phyloP scores from a whole-genome alignment of 106 monocot species.

The Apostasia shenzhenica region DNA sequence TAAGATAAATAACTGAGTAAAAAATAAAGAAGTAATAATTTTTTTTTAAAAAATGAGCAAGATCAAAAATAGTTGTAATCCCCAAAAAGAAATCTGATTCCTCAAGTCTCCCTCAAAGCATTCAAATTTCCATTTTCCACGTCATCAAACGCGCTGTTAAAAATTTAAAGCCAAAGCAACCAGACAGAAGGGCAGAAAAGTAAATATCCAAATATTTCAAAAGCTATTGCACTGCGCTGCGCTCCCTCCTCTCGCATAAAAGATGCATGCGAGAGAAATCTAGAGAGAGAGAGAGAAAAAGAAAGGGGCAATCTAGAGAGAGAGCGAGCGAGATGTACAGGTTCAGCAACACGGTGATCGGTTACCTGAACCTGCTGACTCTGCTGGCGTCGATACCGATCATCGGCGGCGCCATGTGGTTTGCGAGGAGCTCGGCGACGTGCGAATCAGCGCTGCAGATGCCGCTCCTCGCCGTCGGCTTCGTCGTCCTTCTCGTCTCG shows the following conservation, averaged over 20 bases:
- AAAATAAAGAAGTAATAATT: too few relatives aligned
- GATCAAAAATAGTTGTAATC: too few relatives aligned
- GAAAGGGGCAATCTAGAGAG: background rate
- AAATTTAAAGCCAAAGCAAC: too few relatives aligned
- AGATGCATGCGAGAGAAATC: background rate
- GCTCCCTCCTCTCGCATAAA: background rate
- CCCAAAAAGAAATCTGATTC: too few relatives aligned
- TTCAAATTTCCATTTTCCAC: too few relatives aligned
- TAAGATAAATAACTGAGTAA: too few relatives aligned
- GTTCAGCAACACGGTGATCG: slow-evolving; percentile 83
- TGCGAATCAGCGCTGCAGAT: slow-evolving; percentile 75
- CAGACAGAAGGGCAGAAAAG: too few relatives aligned
- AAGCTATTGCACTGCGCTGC: background rate
- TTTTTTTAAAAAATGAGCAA: too few relatives aligned
- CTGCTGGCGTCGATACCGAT: slow-evolving; percentile 79
- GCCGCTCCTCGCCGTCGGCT: slow-evolving; percentile 74
- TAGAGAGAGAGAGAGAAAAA: background rate
- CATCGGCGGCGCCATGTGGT: slow-evolving; percentile 77
- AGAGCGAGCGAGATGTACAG: slow-evolving; percentile 23
- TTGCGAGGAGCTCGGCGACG: slow-evolving; percentile 49
- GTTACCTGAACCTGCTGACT: slow-evolving; percentile 80
- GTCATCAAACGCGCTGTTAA: too few relatives aligned
- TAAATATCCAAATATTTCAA: background rate
- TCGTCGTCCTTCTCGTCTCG: slow-evolving; percentile 83
- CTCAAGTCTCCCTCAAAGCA: too few relatives aligned